phyloP scores from a whole-genome alignment of 345 rosid genomes.

The Gossypium anomalum region DNA sequence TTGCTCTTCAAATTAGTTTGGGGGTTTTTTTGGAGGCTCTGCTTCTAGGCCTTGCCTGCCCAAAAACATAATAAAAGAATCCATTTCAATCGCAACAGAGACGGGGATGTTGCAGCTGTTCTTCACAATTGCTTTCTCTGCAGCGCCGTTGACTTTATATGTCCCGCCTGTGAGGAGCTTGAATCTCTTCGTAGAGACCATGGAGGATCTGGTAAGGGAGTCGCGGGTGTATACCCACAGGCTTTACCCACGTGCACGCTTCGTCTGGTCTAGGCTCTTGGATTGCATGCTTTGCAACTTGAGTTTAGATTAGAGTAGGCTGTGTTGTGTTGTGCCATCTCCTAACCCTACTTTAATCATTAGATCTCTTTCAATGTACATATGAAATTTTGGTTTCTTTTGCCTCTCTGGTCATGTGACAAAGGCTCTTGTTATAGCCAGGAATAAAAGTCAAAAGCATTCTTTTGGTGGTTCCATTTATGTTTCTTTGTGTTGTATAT shows the following conservation, averaged over 20 bases:
- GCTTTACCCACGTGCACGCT: conserved; percentile 60
- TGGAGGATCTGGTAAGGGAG: conserved; percentile 60
- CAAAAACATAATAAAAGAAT: no score
- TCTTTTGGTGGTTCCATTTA: neutral
- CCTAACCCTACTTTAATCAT: neutral
- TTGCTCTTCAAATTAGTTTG: neutral
- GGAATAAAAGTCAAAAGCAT: neutral
- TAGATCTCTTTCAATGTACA: neutral
- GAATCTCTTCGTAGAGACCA: conserved; percentile 61
- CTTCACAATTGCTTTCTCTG: conserved; percentile 86
- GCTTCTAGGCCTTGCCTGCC: neutral
- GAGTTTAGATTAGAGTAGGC: conserved; percentile 23
- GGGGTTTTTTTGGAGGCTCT: neutral
- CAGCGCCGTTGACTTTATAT: conserved; percentile 76
- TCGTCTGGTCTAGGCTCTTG: conserved; percentile 62
- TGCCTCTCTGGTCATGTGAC: neutral
- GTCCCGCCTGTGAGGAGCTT: conserved; percentile 82
- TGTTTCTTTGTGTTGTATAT: neutral
- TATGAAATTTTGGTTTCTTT: neutral
- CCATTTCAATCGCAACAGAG: neutral
- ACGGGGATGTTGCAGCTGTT: conserved; percentile 57
- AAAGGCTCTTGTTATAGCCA: neutral
- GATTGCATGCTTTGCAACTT: conserved; percentile 57
- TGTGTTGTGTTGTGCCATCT: neutral
- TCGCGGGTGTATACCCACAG: conserved; percentile 51